Evolutionary conservation across 2,329 filamentous ascomycete genomes (phyloP), one percentile per base, ranked within the genome.

Genomic region (Hypoxylon sp.): DNA sequence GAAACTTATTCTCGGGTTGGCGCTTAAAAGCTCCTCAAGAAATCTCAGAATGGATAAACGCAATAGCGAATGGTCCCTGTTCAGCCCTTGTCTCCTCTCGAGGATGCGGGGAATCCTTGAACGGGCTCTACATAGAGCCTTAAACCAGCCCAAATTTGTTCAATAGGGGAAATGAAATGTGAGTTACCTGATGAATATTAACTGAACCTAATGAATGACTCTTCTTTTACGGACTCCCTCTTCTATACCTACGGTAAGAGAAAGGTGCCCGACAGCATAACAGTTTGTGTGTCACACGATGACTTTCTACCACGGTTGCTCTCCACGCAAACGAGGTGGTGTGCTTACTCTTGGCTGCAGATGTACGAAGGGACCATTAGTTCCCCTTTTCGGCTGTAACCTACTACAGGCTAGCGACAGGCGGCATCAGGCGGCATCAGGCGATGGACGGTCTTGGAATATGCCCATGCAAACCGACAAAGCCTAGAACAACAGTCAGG

Each of bases 41-140:
- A 10, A 31, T 44, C 14, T 55, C 29, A 29, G 39, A 22, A 54
- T 48, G 46, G 19, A n/a, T 26, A 14, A 37, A 51, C 14, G 24
- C 24, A 26, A 44, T 9, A 60, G 39, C 31, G 13, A 24, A 5
- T 14, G 29, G 14, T 37, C 61, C 56, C 52, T 54, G 61, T 35
- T 35, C 24, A 63, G 42, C n/a, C 52, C 48, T 57, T 44, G 46
- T 44, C 22, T 26, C 26, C 35, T 50, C 35, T 44, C 9, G 10
- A n/a, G 44, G 63, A 57, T 68, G 68, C 61, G 68, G 68, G 65
- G 68, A 68, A 70, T 67, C 68, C 68, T 57, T 67, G 58, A 67
- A 39, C 37, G 8, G 33, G 46, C 11, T 29, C 13, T 11, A n/a
- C n/a, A n/a, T n/a, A 8, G n/a, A 56, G 24, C 39, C 17, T 46